Evolutionary conservation across 257 asterid genomes (phyloP), one percentile per base, ranked within the genome.

Genomic region (Phtheirospermum japonicum): DNA sequence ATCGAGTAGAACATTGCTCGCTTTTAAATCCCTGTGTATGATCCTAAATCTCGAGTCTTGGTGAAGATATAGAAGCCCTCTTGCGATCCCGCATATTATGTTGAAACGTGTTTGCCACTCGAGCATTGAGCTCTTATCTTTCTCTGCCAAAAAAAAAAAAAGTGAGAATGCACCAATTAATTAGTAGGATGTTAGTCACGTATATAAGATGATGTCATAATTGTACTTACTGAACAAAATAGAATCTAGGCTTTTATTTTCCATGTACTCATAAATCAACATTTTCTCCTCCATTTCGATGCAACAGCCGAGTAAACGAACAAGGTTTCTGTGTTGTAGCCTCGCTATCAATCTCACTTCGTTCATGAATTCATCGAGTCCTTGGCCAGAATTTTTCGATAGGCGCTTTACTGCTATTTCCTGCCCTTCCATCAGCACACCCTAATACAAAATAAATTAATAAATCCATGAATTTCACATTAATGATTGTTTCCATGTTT

Each of bases 31-130:
- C 75, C 95, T 64, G 55, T 86, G 95, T 51, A 86, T 81, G 61
- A 86, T 83, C 71, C 92, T 78, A 56, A 86, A 83, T 52, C 95
- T 81, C n/a, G 95, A 86, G 67, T 86, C 95, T 68, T 83, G 95
- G 63, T 86, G 95, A 30, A 86, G 87, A 73, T 86, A 86, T 4
- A 86, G 80, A 68, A 86, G 84, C 40, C 92, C 92, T 54, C 95
- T 64, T 5, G 91, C 85, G 32, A 84, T 71, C 52, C 92, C 95
- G 31, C 85, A 77, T 34, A 86, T 82, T 62, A 86, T 86, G 80
- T 73, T 71, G 81, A 81, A 86, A 36, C 95, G 83, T 56, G 14
- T 79, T 68, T 68, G 68, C 95, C 95, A 86, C 39, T 82, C 73
- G 0, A 86, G 87, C 69, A 78, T 43, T 31, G 79, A 45, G 34